Conservation (phyloP, 2,329 filamentous ascomycete species). For the Scortechinia acanthostroma region DNA sequence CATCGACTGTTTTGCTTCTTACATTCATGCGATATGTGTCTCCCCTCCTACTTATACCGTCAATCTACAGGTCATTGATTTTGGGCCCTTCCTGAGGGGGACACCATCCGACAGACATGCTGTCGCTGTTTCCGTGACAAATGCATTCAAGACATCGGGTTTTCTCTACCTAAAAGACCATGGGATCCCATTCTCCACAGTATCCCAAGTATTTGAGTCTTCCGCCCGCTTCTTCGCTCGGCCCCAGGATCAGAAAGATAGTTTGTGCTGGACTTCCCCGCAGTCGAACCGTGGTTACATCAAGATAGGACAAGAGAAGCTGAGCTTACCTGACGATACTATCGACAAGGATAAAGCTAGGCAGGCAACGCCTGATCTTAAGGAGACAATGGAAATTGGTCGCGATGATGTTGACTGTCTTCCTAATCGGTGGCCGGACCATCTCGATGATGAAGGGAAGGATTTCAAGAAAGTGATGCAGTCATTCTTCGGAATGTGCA, state of each 20-base stretch:
- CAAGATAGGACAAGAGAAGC: conserved; percentile 65
- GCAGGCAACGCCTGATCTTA: conserved; percentile 52
- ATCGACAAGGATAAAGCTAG: conserved; percentile 50
- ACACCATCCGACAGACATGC: conserved; percentile 47
- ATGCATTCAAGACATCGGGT: conserved; percentile 77
- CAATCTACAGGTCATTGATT: no score
- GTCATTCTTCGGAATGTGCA: conserved; percentile 69
- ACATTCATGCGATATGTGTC: no score
- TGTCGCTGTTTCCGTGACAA: conserved; percentile 66
- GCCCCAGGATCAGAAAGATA: conserved; percentile 52
- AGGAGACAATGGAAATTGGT: conserved; percentile 61
- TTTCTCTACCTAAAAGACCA: conserved; percentile 86
- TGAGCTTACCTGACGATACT: conserved; percentile 44
- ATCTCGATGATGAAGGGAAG: conserved; percentile 35
- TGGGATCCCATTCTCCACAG: conserved; percentile 51
- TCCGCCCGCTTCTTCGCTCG: conserved; percentile 69
- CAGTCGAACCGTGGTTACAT: conserved; percentile 71
- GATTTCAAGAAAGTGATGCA: conserved; percentile 70
- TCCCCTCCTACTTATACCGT: no score
- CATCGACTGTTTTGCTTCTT: no score
- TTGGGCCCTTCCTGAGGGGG: conserved; percentile 64
- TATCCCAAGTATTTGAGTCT: conserved; percentile 55
- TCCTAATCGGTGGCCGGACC: conserved; percentile 74
- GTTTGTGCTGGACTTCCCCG: conserved; percentile 64
- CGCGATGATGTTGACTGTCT: conserved; percentile 46